These are phyloP conservation scores for Phoma sp. DNA, from an alignment of 2,329 filamentous ascomycete species.

Conservation along the genomic window DNA sequence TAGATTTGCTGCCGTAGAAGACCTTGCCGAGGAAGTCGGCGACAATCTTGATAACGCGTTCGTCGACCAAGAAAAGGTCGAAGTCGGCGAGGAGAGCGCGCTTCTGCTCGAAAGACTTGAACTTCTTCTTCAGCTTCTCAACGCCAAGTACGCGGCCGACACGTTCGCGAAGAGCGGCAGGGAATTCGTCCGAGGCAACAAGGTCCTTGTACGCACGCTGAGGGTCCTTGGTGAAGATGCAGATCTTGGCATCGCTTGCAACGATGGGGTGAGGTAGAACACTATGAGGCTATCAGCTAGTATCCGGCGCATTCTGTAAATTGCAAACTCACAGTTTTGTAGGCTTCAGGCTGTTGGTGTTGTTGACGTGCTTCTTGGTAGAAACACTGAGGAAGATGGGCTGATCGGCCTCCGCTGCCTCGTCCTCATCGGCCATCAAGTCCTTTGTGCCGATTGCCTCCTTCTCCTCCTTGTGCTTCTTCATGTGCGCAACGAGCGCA, in stretches of 20 bases:
- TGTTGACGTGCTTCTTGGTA: conserved; percentile 72
- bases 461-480: conserved; percentile 57
- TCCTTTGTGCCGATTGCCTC: conserved; percentile 61
- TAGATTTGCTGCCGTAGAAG: conserved; percentile 84
- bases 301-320: neutral
- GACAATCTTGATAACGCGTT: conserved; percentile 76
- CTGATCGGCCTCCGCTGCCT: conserved; percentile 55
- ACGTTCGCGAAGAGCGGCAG: conserved; percentile 56
- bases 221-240: conserved; percentile 82
- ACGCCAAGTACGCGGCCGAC: conserved; percentile 75
- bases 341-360: conserved; percentile 82
- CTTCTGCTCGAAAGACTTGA: conserved; percentile 81
- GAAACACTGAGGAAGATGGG: conserved; percentile 69
- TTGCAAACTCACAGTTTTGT: conserved; percentile 68
- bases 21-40: conserved; percentile 85
- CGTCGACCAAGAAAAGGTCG: conserved; percentile 92
- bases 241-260: conserved; percentile 73
- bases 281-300: conserved; percentile 35
- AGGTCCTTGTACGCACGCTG: conserved; percentile 92
- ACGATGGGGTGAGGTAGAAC: conserved; percentile 77
- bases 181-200: conserved; percentile 71
- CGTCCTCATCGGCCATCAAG: conserved; percentile 58
- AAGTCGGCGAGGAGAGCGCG: conserved; percentile 85
- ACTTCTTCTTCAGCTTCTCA: conserved; percentile 86
- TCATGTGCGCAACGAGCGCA: conserved; percentile 66